Evolutionary conservation across 208 protist species (phyloP).

Genomic region (Leishmania martiniquensis): DNA sequence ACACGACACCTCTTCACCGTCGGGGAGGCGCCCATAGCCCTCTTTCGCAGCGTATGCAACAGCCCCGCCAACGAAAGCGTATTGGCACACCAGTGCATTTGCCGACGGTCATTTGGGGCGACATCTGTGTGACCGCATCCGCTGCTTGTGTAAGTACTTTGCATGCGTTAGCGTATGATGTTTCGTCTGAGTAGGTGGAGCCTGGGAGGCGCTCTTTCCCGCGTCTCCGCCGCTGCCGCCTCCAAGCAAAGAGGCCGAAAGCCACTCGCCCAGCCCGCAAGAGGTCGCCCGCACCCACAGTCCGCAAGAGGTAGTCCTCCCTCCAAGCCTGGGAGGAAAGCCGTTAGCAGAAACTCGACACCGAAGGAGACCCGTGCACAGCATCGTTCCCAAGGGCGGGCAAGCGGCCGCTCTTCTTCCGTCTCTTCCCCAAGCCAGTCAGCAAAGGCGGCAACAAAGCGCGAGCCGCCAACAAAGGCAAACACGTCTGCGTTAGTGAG

Average conservation of each 20-base stretch:
- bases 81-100: not conserved
- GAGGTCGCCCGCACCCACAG: not conserved
- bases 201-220: constrained; percentile 7
- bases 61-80: not conserved
- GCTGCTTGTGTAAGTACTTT: not conserved
- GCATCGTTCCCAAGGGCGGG: constrained; percentile 6
- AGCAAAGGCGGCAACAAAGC: not conserved
- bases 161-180: not conserved
- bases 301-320: not conserved
- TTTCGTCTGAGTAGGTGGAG: constrained; percentile 1
- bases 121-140: not conserved
- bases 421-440: constrained; percentile 1
- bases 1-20: not conserved
- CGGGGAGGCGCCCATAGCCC: not conserved
- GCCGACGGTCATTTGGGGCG: not conserved
- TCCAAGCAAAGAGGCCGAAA: not conserved
- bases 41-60: not conserved
- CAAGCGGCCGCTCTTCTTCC: not conserved
- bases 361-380: not conserved
- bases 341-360: constrained; percentile 3
- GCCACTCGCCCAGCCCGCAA: not conserved
- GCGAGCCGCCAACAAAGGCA: not conserved
- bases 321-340: constrained; percentile 1
- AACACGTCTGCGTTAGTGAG: not conserved
- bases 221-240: not conserved